These are phyloP conservation scores for Hebeloma cylindrosporum DNA, from an alignment of 768 basidiomycete species.

Conservation along the genomic window DNA sequence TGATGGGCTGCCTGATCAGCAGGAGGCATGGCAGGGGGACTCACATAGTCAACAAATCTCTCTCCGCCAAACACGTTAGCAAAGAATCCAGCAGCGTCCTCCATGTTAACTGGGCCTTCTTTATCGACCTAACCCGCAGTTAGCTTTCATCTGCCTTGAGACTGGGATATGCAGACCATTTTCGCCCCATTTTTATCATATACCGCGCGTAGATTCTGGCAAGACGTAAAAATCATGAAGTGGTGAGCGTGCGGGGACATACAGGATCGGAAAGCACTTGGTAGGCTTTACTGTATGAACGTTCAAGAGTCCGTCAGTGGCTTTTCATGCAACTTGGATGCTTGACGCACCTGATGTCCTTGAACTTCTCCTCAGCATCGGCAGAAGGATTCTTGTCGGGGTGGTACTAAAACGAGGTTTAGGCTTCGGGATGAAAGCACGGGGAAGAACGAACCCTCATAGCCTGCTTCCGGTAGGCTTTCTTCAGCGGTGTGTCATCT, in stretches of 20 bases:
- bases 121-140: slow-evolving; percentile 55
- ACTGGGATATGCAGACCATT: slow-evolving; percentile 50
- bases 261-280: slow-evolving; percentile 87
- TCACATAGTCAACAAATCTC: slow-evolving; percentile 83
- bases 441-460: slow-evolving; percentile 66
- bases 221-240: slow-evolving; percentile 4
- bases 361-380: slow-evolving; percentile 96
- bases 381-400: slow-evolving; percentile 92
- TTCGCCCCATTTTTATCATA: slow-evolving; percentile 96
- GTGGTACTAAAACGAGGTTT: slow-evolving; percentile 61
- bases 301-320: not conserved
- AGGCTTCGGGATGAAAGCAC: slow-evolving; percentile 3
- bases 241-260: slow-evolving; percentile 26
- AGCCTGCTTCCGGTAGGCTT: slow-evolving; percentile 91
- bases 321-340: not conserved
- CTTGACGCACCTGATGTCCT: slow-evolving; percentile 80
- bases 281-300: slow-evolving; percentile 78
- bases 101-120: slow-evolving; percentile 76
- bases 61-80: slow-evolving; percentile 96
- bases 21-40: slow-evolving; percentile 29
- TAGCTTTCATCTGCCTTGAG: not conserved
- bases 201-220: slow-evolving; percentile 76
- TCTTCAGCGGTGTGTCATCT: slow-evolving; percentile 83
- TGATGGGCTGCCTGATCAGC: not conserved
- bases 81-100: slow-evolving; percentile 94